Base-by-base conservation (phyloP, 768 basidiomycete species). In the Leccinum uliginosum region DNA sequence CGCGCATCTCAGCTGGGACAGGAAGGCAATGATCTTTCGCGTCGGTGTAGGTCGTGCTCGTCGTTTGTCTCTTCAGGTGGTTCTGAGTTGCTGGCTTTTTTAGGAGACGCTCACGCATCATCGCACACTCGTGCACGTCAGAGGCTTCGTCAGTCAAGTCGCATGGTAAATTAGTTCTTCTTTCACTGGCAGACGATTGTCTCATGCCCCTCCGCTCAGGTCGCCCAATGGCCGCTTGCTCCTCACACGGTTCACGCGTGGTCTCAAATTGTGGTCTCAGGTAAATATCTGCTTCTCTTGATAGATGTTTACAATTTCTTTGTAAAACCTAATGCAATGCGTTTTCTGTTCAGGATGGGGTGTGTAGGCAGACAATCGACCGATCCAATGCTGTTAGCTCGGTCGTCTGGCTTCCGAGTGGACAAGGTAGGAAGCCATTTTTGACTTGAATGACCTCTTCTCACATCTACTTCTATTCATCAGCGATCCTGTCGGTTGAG, bases 121-220 rank as follows among this genome's bases (percentile, higher is more conserved):
- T 58, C 75, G 79, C 15, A 72, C 76, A 12, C 74, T 82, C 3
- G 77, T 78, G 2, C 81, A 82, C 30, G 78, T 79, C 3, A 70
- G 72, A 32, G 80, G 78, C 23, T 83, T 83, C 60, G 75, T 81
- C 55, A 75, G 76, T 44, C 81, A 82, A 66, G 82, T 83, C 2
- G 79, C 80, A 12, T 82, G 82, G 79, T 76, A 43, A 61, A 12
- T 32, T 30, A 0, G 5, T 11, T 40, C 29, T 10, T 27, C 0
- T n/a, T 44, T 17, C 32, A 17, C 10, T 27, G 17, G 6, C 17
- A 21, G n/a, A n/a, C 23, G 6, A 6, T 11, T 7, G 35, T 50
- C 17, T 55, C 15, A 38, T 55, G 26, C 40, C 21, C 21, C 3
- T 11, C 10, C 6, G 3, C 9, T 27, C 56, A 78, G 78, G 80